Conservation (phyloP, 805 yeast species). For the Limtongozyma cylindracea region DNA sequence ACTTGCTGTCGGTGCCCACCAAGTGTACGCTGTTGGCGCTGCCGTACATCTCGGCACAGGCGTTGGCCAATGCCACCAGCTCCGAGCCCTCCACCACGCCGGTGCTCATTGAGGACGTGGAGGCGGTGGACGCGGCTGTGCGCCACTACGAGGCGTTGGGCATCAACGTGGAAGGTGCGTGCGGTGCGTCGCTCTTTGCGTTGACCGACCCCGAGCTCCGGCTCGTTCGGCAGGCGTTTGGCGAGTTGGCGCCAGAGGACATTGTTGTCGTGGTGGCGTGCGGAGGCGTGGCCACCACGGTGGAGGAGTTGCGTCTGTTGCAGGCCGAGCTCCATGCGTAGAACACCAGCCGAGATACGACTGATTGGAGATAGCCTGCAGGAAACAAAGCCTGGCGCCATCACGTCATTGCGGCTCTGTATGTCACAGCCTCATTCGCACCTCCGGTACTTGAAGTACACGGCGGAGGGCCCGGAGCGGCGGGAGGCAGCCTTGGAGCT, state of each 20-base stretch:
- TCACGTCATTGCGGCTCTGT: no score
- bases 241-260: slow-evolving; percentile 10
- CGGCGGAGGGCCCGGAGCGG: no score
- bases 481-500: no score
- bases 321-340: no score
- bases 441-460: no score
- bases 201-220: slow-evolving; percentile 15
- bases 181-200: slow-evolving; percentile 45
- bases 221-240: slow-evolving; percentile 5
- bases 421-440: no score
- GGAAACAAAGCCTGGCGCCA: no score
- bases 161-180: slow-evolving; percentile 40
- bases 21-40: slow-evolving; percentile 45
- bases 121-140: slow-evolving; percentile 30
- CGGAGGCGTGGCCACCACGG: no score
- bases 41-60: slow-evolving; percentile 21
- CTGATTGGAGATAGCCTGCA: no score
- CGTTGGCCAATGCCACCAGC: slow-evolving; percentile 12
- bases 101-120: slow-evolving; percentile 6
- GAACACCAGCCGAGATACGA: no score
- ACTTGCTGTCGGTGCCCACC: slow-evolving; percentile 18
- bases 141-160: slow-evolving; percentile 23
- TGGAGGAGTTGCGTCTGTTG: no score
- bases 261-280: slow-evolving; percentile 30
- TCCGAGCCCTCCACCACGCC: no score